Evolutionary conservation across 2,329 filamentous ascomycete species (phyloP).

Genomic region (Cercospora zeae-maydis): DNA sequence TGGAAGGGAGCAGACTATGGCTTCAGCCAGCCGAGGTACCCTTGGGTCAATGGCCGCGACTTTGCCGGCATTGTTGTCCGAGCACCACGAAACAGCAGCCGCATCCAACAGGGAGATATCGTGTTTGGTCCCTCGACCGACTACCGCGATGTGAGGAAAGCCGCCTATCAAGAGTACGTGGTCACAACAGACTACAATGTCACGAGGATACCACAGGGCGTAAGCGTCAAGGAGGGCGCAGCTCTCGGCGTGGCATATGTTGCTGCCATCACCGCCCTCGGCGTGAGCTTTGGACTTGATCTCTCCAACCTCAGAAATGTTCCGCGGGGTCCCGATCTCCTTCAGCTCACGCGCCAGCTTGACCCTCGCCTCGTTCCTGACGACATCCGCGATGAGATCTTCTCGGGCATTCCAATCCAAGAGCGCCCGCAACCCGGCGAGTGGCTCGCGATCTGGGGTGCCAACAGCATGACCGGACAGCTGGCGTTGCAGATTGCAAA

Average conservation of each 20-base stretch:
- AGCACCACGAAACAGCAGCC: conserved; percentile 41
- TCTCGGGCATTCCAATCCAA: conserved; percentile 50
- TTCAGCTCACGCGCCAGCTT: conserved; percentile 49
- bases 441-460: conserved; percentile 73
- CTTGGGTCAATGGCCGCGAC: conserved; percentile 67
- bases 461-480: conserved; percentile 68
- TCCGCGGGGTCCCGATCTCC: conserved; percentile 57
- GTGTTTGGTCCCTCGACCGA: conserved; percentile 67
- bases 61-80: conserved; percentile 62
- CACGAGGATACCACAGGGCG: conserved; percentile 55
- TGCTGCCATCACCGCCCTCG: conserved; percentile 62
- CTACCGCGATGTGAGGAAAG: conserved; percentile 68
- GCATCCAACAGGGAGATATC: conserved; percentile 56
- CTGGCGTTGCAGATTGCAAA: conserved; percentile 66
- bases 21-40: conserved; percentile 64
- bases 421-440: conserved; percentile 61
- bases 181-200: conserved; percentile 63
- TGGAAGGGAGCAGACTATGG: conserved; percentile 69
- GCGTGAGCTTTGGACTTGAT: conserved; percentile 66
- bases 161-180: conserved; percentile 67
- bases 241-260: conserved; percentile 69
- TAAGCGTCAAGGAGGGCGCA: conserved; percentile 55
- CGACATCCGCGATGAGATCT: conserved; percentile 62
- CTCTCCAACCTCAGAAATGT: conserved; percentile 47
- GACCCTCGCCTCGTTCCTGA: conserved; percentile 50